Evolutionary conservation across 768 basidiomycete genomes (phyloP).

Genomic region (Auricularia heimuer): DNA sequence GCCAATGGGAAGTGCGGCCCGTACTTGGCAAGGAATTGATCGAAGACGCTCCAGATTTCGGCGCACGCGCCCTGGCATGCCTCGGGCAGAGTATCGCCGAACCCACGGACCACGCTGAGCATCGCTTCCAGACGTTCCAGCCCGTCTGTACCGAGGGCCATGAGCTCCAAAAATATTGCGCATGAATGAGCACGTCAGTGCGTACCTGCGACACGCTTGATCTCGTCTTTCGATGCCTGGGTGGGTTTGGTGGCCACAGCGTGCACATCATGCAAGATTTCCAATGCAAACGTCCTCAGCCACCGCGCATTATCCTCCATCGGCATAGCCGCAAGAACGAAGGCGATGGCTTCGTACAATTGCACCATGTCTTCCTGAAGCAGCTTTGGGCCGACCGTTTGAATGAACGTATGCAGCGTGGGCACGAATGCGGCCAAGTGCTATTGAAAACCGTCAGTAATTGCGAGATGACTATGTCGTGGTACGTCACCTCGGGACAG

Average conservation of each 20-base stretch:
- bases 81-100: constrained; percentile 72
- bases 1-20: constrained; percentile 66
- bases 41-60: constrained; percentile 79
- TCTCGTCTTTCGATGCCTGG: constrained; percentile 56
- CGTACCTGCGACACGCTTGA: constrained; percentile 61
- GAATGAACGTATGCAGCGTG: constrained; percentile 82
- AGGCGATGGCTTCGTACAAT: constrained; percentile 91
- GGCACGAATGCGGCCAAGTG: constrained; percentile 89
- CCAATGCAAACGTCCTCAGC: constrained; percentile 76
- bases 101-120: constrained; percentile 70
- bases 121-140: constrained; percentile 92
- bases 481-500: constrained; percentile 62
- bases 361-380: constrained; percentile 81
- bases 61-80: constrained; percentile 68
- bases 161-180: constrained; percentile 8
- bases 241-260: constrained; percentile 43
- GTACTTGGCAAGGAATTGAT: constrained; percentile 68
- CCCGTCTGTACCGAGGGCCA: constrained; percentile 40
- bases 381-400: constrained; percentile 67
- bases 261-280: constrained; percentile 74
- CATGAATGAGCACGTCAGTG: constrained; percentile 7
- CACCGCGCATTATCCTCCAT: constrained; percentile 81
- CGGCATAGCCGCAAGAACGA: constrained; percentile 91
- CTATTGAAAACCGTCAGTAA: constrained; percentile 26
- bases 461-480: not conserved